These are phyloP conservation scores for Penicillium nucicola DNA, from an alignment of 495 filamentous ascomycete species.

Conservation along the genomic window DNA sequence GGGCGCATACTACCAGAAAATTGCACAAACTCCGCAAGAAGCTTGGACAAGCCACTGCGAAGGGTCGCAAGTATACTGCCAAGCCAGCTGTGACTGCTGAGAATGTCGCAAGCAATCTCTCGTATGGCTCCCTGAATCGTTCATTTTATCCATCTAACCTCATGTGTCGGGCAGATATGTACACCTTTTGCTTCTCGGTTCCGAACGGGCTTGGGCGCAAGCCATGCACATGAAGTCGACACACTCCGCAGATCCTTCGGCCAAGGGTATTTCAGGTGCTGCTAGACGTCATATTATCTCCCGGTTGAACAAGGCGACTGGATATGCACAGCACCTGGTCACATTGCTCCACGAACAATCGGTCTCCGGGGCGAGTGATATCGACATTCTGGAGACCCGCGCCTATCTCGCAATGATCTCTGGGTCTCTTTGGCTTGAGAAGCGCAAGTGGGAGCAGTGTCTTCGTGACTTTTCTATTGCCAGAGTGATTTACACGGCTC, in stretches of 20 bases:
- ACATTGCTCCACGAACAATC: constrained; percentile 57
- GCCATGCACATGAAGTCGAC: constrained; percentile 90
- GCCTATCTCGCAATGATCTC: constrained; percentile 75
- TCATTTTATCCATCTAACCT: not conserved
- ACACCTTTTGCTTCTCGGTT: constrained; percentile 73
- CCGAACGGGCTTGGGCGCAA: constrained; percentile 94
- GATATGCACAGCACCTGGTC: constrained; percentile 65
- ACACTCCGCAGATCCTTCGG: constrained; percentile 68
- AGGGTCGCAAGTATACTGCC: constrained; percentile 76
- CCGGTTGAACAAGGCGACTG: constrained; percentile 73
- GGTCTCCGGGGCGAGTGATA: constrained; percentile 59
- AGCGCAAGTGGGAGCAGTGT: constrained; percentile 79
- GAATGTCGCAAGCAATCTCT: constrained; percentile 71
- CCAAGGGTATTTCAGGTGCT: constrained; percentile 71
- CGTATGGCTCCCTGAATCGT: constrained; percentile 50
- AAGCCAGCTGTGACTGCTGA: constrained; percentile 70
- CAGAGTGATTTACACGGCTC: constrained; percentile 75
- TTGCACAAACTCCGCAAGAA: constrained; percentile 81
- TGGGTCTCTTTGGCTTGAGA: constrained; percentile 79
- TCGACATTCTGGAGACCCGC: constrained; percentile 78
- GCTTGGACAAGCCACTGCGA: constrained; percentile 75
- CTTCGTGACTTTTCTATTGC: constrained; percentile 71
- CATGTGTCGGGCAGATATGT: constrained; percentile 56
- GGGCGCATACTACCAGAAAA: constrained; percentile 72
- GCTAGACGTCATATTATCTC: constrained; percentile 85